phyloP scores from a whole-genome alignment of 2,329 filamentous ascomycete species.

The Emergomyces pasteurianus region DNA sequence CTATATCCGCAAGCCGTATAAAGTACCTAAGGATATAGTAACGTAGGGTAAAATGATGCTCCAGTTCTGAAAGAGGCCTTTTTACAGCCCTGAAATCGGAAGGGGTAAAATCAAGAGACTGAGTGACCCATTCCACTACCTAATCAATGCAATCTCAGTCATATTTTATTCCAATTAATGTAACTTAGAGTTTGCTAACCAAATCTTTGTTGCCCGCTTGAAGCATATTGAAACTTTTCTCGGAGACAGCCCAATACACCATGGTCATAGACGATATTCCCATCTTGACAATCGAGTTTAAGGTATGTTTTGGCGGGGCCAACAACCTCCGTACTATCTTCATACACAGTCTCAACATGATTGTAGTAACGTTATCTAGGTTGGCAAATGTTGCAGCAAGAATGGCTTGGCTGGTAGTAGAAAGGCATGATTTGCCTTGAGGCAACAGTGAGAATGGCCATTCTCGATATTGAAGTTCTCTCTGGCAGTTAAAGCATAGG shows the following conservation, averaged over 20 bases:
- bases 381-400: constrained; percentile 31
- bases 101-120: constrained; percentile 41
- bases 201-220: constrained; percentile 24
- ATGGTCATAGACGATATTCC: constrained; percentile 13
- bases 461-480: neutral
- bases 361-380: constrained; percentile 23
- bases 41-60: constrained; percentile 76
- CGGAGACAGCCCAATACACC: neutral
- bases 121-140: constrained; percentile 42
- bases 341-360: constrained; percentile 26
- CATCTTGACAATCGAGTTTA: neutral
- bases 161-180: too few species aligned
- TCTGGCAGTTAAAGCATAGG: neutral
- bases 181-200: too few species aligned
- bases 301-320: constrained; percentile 5
- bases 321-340: constrained; percentile 20
- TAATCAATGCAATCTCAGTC: neutral
- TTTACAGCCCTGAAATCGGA: constrained; percentile 77
- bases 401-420: constrained; percentile 30
- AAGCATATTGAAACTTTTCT: constrained; percentile 10
- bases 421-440: constrained; percentile 28
- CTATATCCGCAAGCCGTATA: constrained; percentile 63
- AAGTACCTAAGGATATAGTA: constrained; percentile 76
- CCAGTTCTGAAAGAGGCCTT: constrained; percentile 60
- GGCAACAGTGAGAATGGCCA: constrained; percentile 23